Evolutionary conservation across 257 asterid genomes (phyloP).

Genomic region (Gynochthodes officinalis): DNA sequence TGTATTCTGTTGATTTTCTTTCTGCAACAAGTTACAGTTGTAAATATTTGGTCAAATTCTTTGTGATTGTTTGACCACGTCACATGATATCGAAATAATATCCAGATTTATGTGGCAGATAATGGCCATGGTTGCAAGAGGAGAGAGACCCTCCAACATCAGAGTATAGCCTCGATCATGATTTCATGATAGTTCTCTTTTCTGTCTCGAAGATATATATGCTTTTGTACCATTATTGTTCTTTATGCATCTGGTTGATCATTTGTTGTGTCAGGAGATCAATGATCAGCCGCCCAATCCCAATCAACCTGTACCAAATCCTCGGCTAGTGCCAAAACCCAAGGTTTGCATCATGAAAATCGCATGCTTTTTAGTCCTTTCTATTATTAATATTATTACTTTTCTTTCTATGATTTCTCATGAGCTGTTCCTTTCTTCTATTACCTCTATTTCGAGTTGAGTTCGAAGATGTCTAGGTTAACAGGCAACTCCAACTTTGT

Average conservation of each 20-base stretch:
- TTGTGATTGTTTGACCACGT: background rate
- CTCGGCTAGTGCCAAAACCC: conserved; percentile 65
- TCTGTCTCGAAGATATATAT: conserved; percentile 6
- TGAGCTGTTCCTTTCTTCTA: background rate
- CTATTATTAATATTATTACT: background rate
- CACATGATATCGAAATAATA: background rate
- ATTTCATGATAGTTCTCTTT: conserved; percentile 7
- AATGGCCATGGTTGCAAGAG: conserved; percentile 88
- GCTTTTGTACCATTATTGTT: conserved; percentile 7
- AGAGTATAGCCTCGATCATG: conserved; percentile 48
- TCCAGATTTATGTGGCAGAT: conserved; percentile 47
- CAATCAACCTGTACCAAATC: conserved; percentile 71
- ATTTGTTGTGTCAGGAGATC: conserved; percentile 57
- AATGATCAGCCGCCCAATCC: conserved; percentile 96
- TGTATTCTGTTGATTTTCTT: background rate
- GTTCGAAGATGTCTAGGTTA: background rate
- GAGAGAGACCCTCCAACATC: conserved; percentile 88
- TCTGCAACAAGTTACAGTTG: background rate
- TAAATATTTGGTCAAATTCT: background rate
- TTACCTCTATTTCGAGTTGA: background rate
- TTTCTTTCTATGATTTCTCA: background rate
- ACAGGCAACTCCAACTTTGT: background rate
- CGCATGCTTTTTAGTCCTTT: too few species aligned
- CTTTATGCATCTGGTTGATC: conserved; percentile 7
- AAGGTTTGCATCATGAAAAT: conserved; percentile 58